Conservation (phyloP, 2,329 filamentous ascomycete species). For the Alternaria sp. region DNA sequence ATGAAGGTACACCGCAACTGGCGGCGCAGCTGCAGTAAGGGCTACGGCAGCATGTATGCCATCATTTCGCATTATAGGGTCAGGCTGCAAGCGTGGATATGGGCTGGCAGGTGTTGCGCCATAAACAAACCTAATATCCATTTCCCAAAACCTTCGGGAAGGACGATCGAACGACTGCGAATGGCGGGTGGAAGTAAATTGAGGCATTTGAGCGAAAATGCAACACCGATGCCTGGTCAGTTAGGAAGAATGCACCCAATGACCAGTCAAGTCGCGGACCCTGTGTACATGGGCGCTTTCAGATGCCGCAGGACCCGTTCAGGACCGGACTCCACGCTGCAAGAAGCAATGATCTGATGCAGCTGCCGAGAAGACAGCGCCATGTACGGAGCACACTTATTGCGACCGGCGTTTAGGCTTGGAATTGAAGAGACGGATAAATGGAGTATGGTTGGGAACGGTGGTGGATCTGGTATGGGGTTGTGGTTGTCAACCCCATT, state of each 20-base stretch:
- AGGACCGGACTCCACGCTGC: conserved; percentile 10
- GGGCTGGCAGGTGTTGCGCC: neutral
- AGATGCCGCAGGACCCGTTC: conserved; percentile 13
- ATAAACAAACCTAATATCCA: neutral
- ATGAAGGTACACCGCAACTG: conserved; percentile 18
- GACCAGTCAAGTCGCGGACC: conserved; percentile 4
- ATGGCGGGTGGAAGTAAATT: neutral
- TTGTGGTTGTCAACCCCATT: neutral
- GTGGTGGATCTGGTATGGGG: conserved; percentile 6
- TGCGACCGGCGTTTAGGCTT: conserved; percentile 4
- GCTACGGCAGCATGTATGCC: conserved; percentile 6
- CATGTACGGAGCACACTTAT: neutral
- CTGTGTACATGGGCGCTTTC: conserved; percentile 1
- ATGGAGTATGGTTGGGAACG: conserved; percentile 2
- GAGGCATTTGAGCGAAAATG: conserved; percentile 6
- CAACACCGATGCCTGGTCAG: neutral
- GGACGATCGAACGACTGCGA: neutral
- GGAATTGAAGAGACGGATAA: conserved; percentile 12
- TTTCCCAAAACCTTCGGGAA: neutral
- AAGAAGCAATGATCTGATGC: conserved; percentile 14
- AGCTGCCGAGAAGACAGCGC: neutral
- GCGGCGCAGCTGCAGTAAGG: conserved; percentile 2
- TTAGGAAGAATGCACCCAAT: neutral
- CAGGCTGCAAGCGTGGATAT: neutral
- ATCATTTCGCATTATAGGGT: neutral